Conservation (phyloP, 2,329 filamentous ascomycete genomes). For the Aureobasidium musti region DNA sequence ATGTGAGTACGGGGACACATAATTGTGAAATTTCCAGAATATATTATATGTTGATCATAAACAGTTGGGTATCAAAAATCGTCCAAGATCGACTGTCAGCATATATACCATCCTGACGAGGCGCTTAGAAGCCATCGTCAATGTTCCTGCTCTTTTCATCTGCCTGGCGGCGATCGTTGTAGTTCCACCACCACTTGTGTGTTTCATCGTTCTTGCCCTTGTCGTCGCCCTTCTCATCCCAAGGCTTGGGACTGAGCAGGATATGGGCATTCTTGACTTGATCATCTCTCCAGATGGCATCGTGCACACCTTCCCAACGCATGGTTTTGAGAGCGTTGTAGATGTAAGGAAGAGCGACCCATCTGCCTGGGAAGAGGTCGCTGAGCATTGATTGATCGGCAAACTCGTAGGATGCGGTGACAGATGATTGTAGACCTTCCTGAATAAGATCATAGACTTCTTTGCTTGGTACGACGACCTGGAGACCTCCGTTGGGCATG, state of each 20-base stretch:
- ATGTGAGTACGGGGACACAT: background rate
- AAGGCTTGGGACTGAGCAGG: conserved; percentile 63
- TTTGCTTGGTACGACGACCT: conserved; percentile 61
- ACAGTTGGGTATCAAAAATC: conserved; percentile 12
- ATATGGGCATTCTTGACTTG: conserved; percentile 65
- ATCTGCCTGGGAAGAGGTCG: conserved; percentile 59
- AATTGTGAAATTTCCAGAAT: background rate
- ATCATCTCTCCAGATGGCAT: conserved; percentile 61
- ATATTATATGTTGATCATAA: conserved; percentile 2
- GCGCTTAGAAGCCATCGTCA: conserved; percentile 54
- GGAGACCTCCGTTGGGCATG: conserved; percentile 63
- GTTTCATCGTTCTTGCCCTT: conserved; percentile 51
- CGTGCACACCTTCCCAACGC: conserved; percentile 57
- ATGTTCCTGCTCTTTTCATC: conserved; percentile 53
- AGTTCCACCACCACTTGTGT: conserved; percentile 60
- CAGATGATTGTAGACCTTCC: conserved; percentile 48
- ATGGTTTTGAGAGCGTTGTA: conserved; percentile 65
- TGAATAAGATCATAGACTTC: conserved; percentile 56
- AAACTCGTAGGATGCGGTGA: conserved; percentile 58
- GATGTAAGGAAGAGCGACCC: conserved; percentile 61
- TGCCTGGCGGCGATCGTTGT: conserved; percentile 52
- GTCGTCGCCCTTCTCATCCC: conserved; percentile 56
- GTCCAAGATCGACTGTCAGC: conserved; percentile 2
- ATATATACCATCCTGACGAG: background rate
- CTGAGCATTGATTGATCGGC: conserved; percentile 61